Evolutionary conservation across 75 land plant genomes (phyloP).

Genomic region (Picea glauca): DNA sequence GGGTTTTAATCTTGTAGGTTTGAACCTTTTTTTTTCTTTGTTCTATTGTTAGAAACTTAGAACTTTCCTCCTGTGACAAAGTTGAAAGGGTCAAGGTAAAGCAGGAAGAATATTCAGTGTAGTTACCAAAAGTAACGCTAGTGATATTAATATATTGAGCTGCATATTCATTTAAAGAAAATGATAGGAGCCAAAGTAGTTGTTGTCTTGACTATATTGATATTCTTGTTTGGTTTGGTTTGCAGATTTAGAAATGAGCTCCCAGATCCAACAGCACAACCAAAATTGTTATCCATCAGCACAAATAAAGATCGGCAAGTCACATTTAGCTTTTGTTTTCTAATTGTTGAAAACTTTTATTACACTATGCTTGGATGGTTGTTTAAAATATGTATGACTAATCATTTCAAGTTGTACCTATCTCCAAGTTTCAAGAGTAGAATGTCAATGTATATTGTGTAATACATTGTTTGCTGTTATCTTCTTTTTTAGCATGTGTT

Average conservation of each 20-base stretch:
- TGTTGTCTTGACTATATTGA: background rate
- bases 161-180: background rate
- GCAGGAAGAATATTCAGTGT: background rate
- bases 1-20: background rate
- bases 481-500: background rate
- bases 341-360: background rate
- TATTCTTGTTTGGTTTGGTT: background rate
- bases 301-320: conserved; percentile 83
- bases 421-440: background rate
- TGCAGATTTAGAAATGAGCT: conserved; percentile 95
- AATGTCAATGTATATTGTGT: background rate
- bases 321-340: background rate
- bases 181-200: background rate
- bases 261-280: conserved; percentile 90
- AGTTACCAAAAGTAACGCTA: background rate
- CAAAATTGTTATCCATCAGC: conserved; percentile 65
- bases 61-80: background rate
- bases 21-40: background rate
- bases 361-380: background rate
- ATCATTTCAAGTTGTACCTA: background rate
- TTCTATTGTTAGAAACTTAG: background rate
- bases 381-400: background rate
- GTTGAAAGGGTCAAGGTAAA: background rate
- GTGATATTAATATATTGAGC: background rate
- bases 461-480: background rate